These are phyloP conservation scores for Adansonia gregorii DNA, from an alignment of 441 rosid genomes.

Conservation along the genomic window DNA sequence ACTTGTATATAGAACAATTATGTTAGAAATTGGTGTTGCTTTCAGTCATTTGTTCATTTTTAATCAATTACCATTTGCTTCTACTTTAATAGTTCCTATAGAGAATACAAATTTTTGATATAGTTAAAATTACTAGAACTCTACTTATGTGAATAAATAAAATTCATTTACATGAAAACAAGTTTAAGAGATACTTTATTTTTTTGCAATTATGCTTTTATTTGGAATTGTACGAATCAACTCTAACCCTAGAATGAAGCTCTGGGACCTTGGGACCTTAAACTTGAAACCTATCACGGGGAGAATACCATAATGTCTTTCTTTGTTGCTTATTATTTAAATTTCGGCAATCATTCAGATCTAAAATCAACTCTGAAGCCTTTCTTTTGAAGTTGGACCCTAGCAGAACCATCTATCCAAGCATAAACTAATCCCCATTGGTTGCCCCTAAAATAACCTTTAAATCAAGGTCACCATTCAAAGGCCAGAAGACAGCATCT, in stretches of 20 bases:
- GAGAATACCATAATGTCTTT: not conserved
- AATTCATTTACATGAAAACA: too few relatives aligned
- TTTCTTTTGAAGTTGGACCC: not conserved
- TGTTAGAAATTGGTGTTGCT: not conserved
- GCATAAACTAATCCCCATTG: not conserved
- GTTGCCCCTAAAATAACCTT: constrained; percentile 6
- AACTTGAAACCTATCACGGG: not conserved
- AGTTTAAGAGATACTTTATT: not conserved
- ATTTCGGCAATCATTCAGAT: not conserved
- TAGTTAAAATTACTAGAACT: too few relatives aligned
- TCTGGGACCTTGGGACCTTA: not conserved
- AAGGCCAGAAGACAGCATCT: not conserved
- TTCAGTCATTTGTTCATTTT: not conserved
- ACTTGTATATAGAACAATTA: not conserved
- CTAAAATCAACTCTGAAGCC: not conserved
- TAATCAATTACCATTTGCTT: not conserved
- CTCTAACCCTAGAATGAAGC: not conserved
- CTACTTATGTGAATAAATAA: not conserved
- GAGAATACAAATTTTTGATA: too few relatives aligned
- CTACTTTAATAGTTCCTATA: not conserved
- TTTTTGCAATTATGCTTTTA: not conserved
- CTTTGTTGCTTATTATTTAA: not conserved
- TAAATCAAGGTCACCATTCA: constrained; percentile 5
- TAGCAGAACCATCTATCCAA: constrained; percentile 9
- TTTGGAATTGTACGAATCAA: not conserved